These are phyloP conservation scores for Oxytropis ochrocephala DNA, from an alignment of 306 rosid genomes.

Conservation along the genomic window DNA sequence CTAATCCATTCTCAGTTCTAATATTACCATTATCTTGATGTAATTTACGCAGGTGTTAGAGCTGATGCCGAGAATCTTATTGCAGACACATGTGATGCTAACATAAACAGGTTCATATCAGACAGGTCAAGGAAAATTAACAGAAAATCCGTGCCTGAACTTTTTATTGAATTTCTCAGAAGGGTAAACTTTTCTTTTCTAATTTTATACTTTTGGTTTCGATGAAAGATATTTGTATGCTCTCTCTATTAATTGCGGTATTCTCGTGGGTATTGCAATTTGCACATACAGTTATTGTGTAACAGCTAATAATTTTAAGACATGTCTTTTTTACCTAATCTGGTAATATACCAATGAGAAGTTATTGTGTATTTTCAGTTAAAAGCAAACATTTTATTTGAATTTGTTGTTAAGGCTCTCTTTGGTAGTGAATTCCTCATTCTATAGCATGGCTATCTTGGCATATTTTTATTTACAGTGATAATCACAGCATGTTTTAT, in stretches of 20 bases:
- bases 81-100: constrained; percentile 44
- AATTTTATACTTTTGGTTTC: constrained; percentile 9
- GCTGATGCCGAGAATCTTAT: constrained; percentile 48
- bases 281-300: background rate
- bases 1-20: background rate
- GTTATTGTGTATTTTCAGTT: background rate
- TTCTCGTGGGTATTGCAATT: background rate
- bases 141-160: constrained; percentile 60
- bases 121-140: constrained; percentile 43
- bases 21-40: constrained; percentile 1
- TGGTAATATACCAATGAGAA: background rate
- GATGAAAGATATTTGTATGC: background rate
- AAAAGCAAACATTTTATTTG: background rate
- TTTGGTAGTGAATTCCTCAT: constrained; percentile 1
- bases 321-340: background rate
- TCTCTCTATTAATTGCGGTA: background rate
- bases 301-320: background rate
- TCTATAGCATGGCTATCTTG: background rate
- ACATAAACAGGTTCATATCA: constrained; percentile 36
- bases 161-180: constrained; percentile 59
- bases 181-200: constrained; percentile 41
- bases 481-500: background rate
- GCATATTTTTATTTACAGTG: background rate
- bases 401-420: background rate
- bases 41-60: constrained; percentile 63